phyloP scores from a whole-genome alignment of 257 asterid genomes.

The Primulina huaijiensis region DNA sequence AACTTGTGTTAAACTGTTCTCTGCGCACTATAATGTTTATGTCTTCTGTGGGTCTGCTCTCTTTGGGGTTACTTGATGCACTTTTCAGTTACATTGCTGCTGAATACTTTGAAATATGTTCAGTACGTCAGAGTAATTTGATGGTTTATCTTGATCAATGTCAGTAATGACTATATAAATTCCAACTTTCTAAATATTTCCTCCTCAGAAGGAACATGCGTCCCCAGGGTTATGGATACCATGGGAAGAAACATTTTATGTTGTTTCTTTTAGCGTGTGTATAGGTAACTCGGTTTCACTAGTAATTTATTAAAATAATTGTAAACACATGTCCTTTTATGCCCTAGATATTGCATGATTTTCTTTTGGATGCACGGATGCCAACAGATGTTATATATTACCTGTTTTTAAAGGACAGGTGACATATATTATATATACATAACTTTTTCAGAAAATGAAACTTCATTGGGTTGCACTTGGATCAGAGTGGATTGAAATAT shows the following conservation, averaged over 20 bases:
- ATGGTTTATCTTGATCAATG: not conserved
- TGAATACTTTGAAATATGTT: constrained; percentile 1
- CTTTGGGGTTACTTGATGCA: constrained; percentile 17
- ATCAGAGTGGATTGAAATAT: not conserved
- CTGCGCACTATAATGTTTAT: not conserved
- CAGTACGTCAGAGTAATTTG: not conserved
- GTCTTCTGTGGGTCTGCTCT: constrained; percentile 19
- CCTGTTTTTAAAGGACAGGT: not conserved
- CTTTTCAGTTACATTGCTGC: not conserved
- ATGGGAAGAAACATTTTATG: not conserved
- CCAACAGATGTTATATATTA: not conserved
- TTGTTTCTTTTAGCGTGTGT: not conserved
- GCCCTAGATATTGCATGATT: constrained; percentile 6
- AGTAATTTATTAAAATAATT: too few species aligned
- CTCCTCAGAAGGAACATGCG: not conserved
- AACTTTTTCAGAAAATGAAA: constrained; percentile 1
- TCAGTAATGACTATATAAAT: too few species aligned
- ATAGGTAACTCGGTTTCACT: too few species aligned
- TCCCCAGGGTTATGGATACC: not conserved
- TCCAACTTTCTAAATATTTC: not conserved
- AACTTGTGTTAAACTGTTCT: not conserved
- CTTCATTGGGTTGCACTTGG: constrained; percentile 10
- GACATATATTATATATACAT: not conserved
- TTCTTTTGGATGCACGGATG: not conserved
- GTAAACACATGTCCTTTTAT: not conserved